A percentile compares a stretch with the other conserved stretches of the same genome.
These are phyloP conservation scores for Colletotrichum sp. DNA, from an alignment of 2,329 filamentous ascomycete species.

Conservation along the genomic window DNA sequence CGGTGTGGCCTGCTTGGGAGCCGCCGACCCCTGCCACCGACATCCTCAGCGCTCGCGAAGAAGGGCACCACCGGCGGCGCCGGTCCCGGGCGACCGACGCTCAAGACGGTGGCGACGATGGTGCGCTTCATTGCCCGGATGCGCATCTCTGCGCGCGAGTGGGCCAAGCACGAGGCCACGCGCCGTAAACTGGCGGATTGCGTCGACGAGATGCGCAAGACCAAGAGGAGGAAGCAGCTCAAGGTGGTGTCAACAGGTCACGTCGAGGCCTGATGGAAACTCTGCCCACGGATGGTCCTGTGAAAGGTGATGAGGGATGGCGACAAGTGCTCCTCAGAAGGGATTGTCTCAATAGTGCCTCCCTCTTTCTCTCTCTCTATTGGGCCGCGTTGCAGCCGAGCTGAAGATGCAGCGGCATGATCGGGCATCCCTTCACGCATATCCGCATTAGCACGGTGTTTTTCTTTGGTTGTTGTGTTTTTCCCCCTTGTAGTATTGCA, in stretches of 20 bases:
- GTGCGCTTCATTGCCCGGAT: slow-evolving; percentile 59
- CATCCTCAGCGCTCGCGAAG: slow-evolving; percentile 26
- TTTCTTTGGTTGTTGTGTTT: not conserved
- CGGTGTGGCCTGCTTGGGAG: slow-evolving; percentile 49
- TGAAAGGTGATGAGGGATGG: not conserved
- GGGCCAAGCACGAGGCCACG: slow-evolving; percentile 57
- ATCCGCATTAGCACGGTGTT: slow-evolving; percentile 2
- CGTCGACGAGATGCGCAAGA: slow-evolving; percentile 50
- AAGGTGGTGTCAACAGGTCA: slow-evolving; percentile 45
- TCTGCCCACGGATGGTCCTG: not conserved
- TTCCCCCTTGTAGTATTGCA: not conserved
- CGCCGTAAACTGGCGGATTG: slow-evolving; percentile 53
- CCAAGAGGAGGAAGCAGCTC: slow-evolving; percentile 45
- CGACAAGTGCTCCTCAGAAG: not conserved
- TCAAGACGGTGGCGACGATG: slow-evolving; percentile 50
- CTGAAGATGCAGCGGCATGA: slow-evolving; percentile 7
- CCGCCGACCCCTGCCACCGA: slow-evolving; percentile 37
- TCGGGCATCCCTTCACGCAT: not conserved
- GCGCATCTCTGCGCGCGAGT: slow-evolving; percentile 51
- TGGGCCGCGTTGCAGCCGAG: not conserved
- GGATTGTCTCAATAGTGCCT: not conserved
- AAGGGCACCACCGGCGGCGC: not conserved
- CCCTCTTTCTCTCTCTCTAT: not conserved
- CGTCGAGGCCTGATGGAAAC: slow-evolving; percentile 10
- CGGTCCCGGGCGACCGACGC: slow-evolving; percentile 29